Percentiles rank a stretch among this genome's conserved stretches.
These are phyloP conservation scores for Metschnikowia lunata DNA, from an alignment of 805 yeast species.

Conservation along the genomic window DNA sequence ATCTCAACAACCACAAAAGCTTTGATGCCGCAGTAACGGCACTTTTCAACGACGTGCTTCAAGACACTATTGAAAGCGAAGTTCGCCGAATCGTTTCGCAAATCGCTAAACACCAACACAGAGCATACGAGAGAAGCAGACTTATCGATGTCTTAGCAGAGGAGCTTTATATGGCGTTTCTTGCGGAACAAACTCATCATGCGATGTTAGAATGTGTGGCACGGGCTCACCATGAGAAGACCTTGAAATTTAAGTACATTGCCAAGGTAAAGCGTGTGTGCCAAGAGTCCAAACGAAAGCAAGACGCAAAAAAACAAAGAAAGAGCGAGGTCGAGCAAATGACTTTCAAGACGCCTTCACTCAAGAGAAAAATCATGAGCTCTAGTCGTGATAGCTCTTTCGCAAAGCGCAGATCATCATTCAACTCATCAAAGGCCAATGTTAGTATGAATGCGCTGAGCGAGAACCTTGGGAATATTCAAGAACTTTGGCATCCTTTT, in stretches of 20 bases:
- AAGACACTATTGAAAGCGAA: constrained; percentile 23
- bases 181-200: constrained; percentile 52
- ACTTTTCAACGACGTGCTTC: constrained; percentile 21
- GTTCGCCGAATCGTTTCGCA: constrained; percentile 23
- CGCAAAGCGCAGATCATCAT: background rate
- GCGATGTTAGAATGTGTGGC: constrained; percentile 44
- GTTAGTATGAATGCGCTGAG: background rate
- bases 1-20: constrained; percentile 17
- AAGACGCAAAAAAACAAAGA: constrained; percentile 28
- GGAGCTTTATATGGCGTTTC: constrained; percentile 56
- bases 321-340: constrained; percentile 26
- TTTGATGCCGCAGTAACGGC: constrained; percentile 27
- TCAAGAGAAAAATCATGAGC: constrained; percentile 15
- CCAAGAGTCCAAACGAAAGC: constrained; percentile 19
- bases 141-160: constrained; percentile 38
- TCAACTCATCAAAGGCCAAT: background rate
- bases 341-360: constrained; percentile 20
- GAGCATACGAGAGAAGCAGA: constrained; percentile 17
- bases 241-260: constrained; percentile 29
- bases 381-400: background rate
- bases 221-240: constrained; percentile 27
- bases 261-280: constrained; percentile 29
- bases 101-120: constrained; percentile 20
- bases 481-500: constrained; percentile 46
- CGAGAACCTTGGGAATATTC: constrained; percentile 20